Base-by-base conservation (phyloP, 2,329 filamentous ascomycete species). In the Orbilia blumenaviensis region DNA sequence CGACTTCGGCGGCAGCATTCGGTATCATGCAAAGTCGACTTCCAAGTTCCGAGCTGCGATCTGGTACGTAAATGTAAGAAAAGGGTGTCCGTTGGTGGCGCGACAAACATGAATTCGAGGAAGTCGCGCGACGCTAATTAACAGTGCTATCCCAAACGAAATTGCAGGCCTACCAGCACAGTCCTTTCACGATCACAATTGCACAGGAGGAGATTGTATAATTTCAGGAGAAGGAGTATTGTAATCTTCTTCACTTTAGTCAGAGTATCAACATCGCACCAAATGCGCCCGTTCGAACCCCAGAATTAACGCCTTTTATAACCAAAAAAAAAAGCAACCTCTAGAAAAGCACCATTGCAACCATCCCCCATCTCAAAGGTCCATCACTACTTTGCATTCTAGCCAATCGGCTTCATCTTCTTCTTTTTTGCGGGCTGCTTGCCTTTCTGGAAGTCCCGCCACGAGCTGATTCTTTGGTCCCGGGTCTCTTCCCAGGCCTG, bases 401-500 rank as follows among this genome's bases (percentile, higher is more conserved):
- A 87, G 14, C 85, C 86, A 66, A 87, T 78, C 9, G 84, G 84
- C 83, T 87, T 87, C 80, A 86, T 81, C 83, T 87, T 87, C 81
- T 86, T 86, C 81, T 84, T 85, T 81, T 85, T 86, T 83, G 85
- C 86, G 83, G 87, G 89, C 77, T 88, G 88, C 73, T 84, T 83
- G 6, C 82, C 84, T 84, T 96, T 95, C 82, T 95, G 90, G 81
- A 96, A 99, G 79, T 93, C 89, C 69, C 95, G 88, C 95, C 95
- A 99, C 83, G 91, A 97, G 78, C 90, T 92, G 83, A 99, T 98
- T 78, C 95, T 88, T 84, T 93, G 88, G 76, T 99, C 95, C 52
- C 95, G 86, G 25, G 91, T 96, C 81, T 92, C 90, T 85, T 99
- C 95, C 95, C 95, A 99, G 78, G 94, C 91, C 84, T 95, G 89